These are phyloP conservation scores for Ceratocystis destructans DNA, from an alignment of 2,329 filamentous ascomycete genomes.

Conservation along the genomic window DNA sequence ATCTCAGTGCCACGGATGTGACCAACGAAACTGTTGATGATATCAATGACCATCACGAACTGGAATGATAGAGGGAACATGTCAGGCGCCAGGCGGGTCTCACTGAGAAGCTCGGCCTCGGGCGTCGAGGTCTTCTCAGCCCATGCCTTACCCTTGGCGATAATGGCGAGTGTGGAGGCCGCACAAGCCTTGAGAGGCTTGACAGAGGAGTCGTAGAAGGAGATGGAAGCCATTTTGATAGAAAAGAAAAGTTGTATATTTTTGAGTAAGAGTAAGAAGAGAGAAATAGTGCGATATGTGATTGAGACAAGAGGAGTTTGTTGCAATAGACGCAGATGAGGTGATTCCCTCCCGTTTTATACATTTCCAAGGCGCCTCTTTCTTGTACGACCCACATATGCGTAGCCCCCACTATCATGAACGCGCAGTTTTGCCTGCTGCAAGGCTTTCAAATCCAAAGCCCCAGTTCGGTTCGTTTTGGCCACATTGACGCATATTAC, in stretches of 20 bases:
- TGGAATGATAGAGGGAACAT: constrained; percentile 29
- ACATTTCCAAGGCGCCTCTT: not conserved
- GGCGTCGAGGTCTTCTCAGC: not conserved
- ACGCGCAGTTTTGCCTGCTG: too few species aligned
- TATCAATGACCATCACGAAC: constrained; percentile 11
- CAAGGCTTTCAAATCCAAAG: too few species aligned
- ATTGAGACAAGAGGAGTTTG: not conserved
- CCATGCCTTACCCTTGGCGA: constrained; percentile 11
- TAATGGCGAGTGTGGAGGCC: not conserved
- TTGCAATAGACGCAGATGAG: not conserved
- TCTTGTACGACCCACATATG: not conserved
- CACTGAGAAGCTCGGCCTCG: constrained; percentile 10
- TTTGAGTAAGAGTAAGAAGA: not conserved
- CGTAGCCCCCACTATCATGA: too few species aligned
- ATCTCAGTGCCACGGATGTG: constrained; percentile 11
- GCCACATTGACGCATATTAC: too few species aligned
- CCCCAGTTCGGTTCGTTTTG: too few species aligned
- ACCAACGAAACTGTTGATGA: not conserved
- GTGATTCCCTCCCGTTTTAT: not conserved
- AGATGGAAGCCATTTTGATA: constrained; percentile 15
- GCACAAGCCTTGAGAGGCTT: not conserved
- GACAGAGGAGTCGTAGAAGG: constrained; percentile 12
- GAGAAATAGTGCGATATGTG: not conserved
- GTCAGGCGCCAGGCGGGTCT: constrained; percentile 25
- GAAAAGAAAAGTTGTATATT: not conserved